These are phyloP conservation scores for Comarum palustre DNA, from an alignment of 306 rosid species.

Conservation along the genomic window DNA sequence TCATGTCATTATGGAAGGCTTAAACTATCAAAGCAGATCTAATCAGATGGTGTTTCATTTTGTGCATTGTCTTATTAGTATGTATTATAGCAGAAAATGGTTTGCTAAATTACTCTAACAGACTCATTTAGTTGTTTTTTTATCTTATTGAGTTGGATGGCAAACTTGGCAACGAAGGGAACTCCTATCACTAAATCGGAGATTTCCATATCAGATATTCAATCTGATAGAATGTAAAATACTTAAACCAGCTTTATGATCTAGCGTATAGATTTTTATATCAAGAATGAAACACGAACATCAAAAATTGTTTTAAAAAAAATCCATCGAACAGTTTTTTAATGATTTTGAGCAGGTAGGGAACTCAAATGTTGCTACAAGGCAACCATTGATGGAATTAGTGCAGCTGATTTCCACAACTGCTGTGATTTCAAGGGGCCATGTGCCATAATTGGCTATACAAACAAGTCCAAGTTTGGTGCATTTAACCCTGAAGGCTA, in stretches of 20 bases:
- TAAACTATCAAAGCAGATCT: constrained; percentile 13
- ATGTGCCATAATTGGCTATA: constrained; percentile 79
- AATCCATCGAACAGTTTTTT: neutral
- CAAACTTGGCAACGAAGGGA: neutral
- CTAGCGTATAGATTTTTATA: neutral
- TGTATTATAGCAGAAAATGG: constrained; percentile 8
- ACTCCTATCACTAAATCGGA: neutral
- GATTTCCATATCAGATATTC: neutral
- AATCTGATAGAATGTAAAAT: neutral
- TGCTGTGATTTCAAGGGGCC: constrained; percentile 90
- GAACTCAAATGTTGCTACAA: constrained; percentile 83
- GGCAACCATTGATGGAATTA: constrained; percentile 78
- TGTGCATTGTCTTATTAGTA: neutral
- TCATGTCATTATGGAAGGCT: constrained; percentile 5
- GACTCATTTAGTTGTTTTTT: neutral
- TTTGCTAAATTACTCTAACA: neutral
- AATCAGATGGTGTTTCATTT: neutral
- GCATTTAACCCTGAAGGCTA: constrained; percentile 93
- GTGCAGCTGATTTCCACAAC: constrained; percentile 68
- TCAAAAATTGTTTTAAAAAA: neutral
- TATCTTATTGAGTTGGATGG: neutral
- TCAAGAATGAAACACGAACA: neutral
- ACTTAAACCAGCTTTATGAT: neutral
- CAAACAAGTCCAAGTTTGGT: constrained; percentile 79
- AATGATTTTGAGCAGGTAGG: constrained; percentile 48